These are phyloP conservation scores for Arthrobotrys conoides DNA, from an alignment of 2,329 filamentous ascomycete genomes.

Conservation along the genomic window DNA sequence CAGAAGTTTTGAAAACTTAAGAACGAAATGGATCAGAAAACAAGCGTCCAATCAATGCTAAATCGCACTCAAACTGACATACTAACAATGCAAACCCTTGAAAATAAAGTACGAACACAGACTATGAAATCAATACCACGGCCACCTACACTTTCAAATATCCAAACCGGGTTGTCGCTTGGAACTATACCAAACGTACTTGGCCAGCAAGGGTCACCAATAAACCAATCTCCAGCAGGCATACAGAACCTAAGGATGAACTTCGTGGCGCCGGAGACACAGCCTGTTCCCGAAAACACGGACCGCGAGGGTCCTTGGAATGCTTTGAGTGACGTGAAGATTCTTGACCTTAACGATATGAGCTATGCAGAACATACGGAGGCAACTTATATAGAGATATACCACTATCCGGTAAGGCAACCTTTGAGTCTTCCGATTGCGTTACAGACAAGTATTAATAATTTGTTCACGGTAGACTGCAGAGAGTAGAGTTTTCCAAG, in stretches of 20 bases:
- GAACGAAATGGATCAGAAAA: background rate
- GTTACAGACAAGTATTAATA: background rate
- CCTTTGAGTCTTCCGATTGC: too few species aligned
- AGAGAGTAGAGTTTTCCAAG: constrained; percentile 27
- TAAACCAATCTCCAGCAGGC: background rate
- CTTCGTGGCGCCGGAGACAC: background rate
- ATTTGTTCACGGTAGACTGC: background rate
- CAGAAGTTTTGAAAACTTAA: too few species aligned
- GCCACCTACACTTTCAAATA: constrained; percentile 4
- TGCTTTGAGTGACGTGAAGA: constrained; percentile 1
- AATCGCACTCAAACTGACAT: background rate
- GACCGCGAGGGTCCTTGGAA: constrained; percentile 13
- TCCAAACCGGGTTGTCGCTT: constrained; percentile 20
- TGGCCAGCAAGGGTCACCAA: constrained; percentile 9
- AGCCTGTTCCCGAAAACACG: background rate
- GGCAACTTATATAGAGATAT: constrained; percentile 33
- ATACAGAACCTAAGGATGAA: constrained; percentile 3
- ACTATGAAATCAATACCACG: constrained; percentile 2
- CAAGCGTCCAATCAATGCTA: background rate
- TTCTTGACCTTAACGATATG: constrained; percentile 15
- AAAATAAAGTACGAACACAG: constrained; percentile 12
- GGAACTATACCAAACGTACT: background rate
- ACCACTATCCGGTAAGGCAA: constrained; percentile 30
- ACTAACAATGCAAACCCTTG: background rate
- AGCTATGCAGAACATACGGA: constrained; percentile 23